Base-by-base conservation (phyloP, 1,284 basidiomycete genomes). In the Malassezia dermatis region DNA sequence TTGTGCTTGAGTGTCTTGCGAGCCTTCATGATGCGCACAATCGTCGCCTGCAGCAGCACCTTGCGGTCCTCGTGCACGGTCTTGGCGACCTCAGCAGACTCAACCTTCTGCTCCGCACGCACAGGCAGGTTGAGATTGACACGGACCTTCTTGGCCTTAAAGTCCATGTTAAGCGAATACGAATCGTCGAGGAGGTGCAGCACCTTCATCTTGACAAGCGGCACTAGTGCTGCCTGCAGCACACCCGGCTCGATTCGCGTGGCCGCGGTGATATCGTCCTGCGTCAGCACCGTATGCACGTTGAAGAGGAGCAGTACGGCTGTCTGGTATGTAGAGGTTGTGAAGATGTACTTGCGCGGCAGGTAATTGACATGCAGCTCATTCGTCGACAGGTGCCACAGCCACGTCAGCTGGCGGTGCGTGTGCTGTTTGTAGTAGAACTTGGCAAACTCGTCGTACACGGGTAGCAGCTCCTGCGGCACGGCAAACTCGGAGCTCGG, bases 371-470 rank as follows among this genome's bases (percentile, higher is more conserved):
- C 90, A 57, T 87, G 83, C 46, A 98, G 80, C 75, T 98, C 94
- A 78, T 89, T 93, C 80, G 93, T 91, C 31, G 86, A 89, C 75
- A 93, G 86, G 73, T 95, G 93, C 93, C 93, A 96, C 17, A 96
- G 77, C 93, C 93, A 98, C 0, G 88, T 91, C 24, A 98, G 80
- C 71, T 94, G 94, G 59, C 94, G 86, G 21, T 93, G 93, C 60
- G 85, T 86, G 77, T 93, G 89, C 77, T 93, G 90, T 66, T 84
- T 85, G 69, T 88, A 85, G 77, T 96, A 96, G 79, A 90, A 96
- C 64, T 86, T 83, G 65, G 85, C 83, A 80, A 98, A 98, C 17
- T 88, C 84, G 65, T 95, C 87, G 76, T 90, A 89, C 2, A 86
- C 88, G 13, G 85, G 80, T 40, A 85, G 78, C 62, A 98, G 85